Percentiles rank a stretch among this genome's conserved stretches.
phyloP scores from a whole-genome alignment of 306 rosid genomes.

The Trifolium repens region DNA sequence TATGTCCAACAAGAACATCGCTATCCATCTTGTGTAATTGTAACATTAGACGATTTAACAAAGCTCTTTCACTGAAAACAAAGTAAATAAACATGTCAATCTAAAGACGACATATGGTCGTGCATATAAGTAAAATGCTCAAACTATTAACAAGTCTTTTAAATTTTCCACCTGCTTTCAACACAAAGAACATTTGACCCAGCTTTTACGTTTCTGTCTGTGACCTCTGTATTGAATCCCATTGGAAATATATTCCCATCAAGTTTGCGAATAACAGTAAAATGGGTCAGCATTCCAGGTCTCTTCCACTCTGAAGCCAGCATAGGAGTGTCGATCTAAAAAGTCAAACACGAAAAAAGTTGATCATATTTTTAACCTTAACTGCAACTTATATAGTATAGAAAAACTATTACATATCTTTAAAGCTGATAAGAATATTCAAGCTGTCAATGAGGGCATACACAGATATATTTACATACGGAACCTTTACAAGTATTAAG shows the following conservation, averaged over 20 bases:
- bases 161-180: conserved; percentile 74
- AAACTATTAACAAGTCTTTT: conserved; percentile 15
- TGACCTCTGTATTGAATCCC: conserved; percentile 77
- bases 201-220: conserved; percentile 73
- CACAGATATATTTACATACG: conserved; percentile 19
- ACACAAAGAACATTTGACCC: conserved; percentile 71
- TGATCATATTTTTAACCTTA: conserved; percentile 35
- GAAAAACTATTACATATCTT: conserved; percentile 10
- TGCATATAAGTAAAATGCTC: conserved; percentile 22
- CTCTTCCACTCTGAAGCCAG: conserved; percentile 88
- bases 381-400: neutral
- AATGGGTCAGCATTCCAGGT: conserved; percentile 84
- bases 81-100: conserved; percentile 41
- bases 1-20: conserved; percentile 95
- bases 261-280: conserved; percentile 91
- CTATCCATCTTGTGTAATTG: conserved; percentile 86
- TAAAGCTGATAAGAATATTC: conserved; percentile 15
- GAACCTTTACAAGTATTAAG: neutral
- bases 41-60: conserved; percentile 78
- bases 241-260: conserved; percentile 87
- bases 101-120: conserved; percentile 18
- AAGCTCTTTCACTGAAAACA: conserved; percentile 87
- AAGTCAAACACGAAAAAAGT: conserved; percentile 46
- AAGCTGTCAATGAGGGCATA: neutral
- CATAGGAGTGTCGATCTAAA: conserved; percentile 95